Evolutionary conservation across 352 stramenopile genomes (phyloP).

Genomic region (Globisporangium uncinulatum): DNA sequence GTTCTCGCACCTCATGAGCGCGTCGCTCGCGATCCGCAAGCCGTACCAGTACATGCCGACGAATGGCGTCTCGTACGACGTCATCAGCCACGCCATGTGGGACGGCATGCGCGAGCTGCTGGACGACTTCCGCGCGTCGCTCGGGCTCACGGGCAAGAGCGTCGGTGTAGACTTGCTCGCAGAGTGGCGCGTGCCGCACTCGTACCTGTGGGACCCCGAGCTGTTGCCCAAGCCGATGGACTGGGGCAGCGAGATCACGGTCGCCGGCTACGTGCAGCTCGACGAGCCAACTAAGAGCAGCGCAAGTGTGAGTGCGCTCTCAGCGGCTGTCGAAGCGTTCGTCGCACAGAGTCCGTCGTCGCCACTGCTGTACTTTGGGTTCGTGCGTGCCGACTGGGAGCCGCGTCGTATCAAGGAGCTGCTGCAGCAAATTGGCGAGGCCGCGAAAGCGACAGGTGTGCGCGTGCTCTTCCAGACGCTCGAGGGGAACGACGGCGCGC

Average conservation of each 20-base stretch:
- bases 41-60: slow-evolving; percentile 39
- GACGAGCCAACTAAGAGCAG: slow-evolving; percentile 17
- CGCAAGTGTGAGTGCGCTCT: slow-evolving; percentile 9
- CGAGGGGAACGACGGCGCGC: slow-evolving; percentile 22
- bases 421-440: slow-evolving; percentile 34
- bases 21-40: slow-evolving; percentile 19
- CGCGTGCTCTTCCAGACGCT: slow-evolving; percentile 57
- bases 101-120: slow-evolving; percentile 37
- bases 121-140: slow-evolving; percentile 45
- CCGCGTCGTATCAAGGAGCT: slow-evolving; percentile 29
- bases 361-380: slow-evolving; percentile 48
- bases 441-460: slow-evolving; percentile 27
- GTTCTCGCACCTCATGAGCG: slow-evolving; percentile 50
- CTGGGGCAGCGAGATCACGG: slow-evolving; percentile 50
- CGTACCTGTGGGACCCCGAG: slow-evolving; percentile 59
- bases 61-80: slow-evolving; percentile 52
- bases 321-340: slow-evolving; percentile 18
- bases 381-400: slow-evolving; percentile 45
- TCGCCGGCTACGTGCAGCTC: slow-evolving; percentile 49
- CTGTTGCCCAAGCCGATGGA: slow-evolving; percentile 56
- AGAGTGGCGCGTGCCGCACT: slow-evolving; percentile 62
- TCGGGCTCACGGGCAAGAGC: slow-evolving; percentile 45
- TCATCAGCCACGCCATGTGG: slow-evolving; percentile 46
- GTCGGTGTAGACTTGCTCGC: slow-evolving; percentile 29
- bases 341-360: slow-evolving; percentile 18